A percentile compares a stretch with the other conserved stretches of the same genome.
Conservation (phyloP, 495 filamentous ascomycete species). For the Penicillium cinerascens region DNA sequence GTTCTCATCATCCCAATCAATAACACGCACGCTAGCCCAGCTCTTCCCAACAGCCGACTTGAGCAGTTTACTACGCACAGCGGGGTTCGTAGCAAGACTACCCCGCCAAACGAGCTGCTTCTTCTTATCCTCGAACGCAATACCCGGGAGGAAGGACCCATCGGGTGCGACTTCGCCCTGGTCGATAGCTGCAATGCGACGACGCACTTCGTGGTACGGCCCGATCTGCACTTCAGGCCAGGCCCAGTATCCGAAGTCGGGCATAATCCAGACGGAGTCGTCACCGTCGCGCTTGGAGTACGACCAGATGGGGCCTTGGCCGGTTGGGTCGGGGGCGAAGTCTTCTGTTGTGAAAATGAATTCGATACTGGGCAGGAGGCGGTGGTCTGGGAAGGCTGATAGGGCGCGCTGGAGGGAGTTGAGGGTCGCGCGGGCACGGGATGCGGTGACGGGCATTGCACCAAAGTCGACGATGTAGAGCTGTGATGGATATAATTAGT, state of each 20-base stretch:
- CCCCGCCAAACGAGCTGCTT: constrained; percentile 70
- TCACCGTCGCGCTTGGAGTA: constrained; percentile 48
- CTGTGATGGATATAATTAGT: constrained; percentile 12
- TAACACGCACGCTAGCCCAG: constrained; percentile 51
- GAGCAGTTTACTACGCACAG: constrained; percentile 44
- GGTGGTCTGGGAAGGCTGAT: constrained; percentile 39
- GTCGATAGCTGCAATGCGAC: constrained; percentile 36
- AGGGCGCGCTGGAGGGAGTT: constrained; percentile 40
- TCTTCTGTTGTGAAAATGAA: constrained; percentile 56
- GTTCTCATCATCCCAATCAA: constrained; percentile 46
- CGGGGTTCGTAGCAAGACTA: constrained; percentile 33
- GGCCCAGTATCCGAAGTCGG: constrained; percentile 76
- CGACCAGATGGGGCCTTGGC: constrained; percentile 45
- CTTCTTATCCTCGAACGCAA: constrained; percentile 49
- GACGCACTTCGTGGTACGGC: constrained; percentile 51
- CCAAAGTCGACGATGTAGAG: constrained; percentile 40
- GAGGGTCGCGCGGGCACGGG: constrained; percentile 39
- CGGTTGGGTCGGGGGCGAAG: constrained; percentile 23
- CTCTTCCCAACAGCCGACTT: constrained; percentile 38
- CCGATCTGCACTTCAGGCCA: constrained; percentile 63
- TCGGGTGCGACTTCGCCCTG: constrained; percentile 21
- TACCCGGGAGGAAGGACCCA: constrained; percentile 10
- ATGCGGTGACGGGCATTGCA: constrained; percentile 29
- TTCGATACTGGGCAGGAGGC: constrained; percentile 57
- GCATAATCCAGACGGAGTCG: constrained; percentile 62